A percentile compares a stretch with the other conserved stretches of the same genome.
Evolutionary conservation across 164 flowering plant species (phyloP).

Genomic region (Stephania yunnanensis): DNA sequence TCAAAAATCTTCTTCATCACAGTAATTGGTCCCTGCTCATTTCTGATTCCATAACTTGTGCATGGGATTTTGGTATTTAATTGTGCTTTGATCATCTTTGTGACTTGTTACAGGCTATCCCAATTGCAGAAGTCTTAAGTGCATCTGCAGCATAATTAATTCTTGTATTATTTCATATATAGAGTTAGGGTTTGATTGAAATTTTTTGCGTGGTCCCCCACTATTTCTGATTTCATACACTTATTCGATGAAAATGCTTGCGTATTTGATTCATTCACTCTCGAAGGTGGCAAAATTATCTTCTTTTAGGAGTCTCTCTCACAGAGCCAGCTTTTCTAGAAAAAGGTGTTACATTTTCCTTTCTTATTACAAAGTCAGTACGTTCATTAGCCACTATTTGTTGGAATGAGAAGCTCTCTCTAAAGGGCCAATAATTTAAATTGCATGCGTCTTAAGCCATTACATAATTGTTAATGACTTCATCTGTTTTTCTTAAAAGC

Average conservation of each 20-base stretch:
- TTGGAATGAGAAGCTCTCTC: neutral
- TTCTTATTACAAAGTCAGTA: neutral
- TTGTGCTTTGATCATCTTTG: neutral
- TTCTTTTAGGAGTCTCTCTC: neutral
- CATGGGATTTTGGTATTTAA: neutral
- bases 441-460: slow-evolving; percentile 3
- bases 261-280: neutral
- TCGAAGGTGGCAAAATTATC: neutral
- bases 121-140: neutral
- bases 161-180: neutral
- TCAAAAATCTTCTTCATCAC: too few species aligned
- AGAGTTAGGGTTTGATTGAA: neutral
- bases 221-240: neutral
- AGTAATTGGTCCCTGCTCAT: too few species aligned
- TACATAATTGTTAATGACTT: too few species aligned
- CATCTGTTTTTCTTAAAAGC: neutral
- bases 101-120: neutral
- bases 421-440: slow-evolving; percentile 1
- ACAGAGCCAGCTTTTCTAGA: neutral
- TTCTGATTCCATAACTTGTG: too few species aligned
- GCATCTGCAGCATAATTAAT: neutral
- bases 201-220: neutral
- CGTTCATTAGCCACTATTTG: neutral
- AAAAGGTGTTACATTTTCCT: neutral
- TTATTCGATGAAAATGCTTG: neutral